Evolutionary conservation across 306 rosid genomes (phyloP).

Genomic region (Bauhinia variegata): DNA sequence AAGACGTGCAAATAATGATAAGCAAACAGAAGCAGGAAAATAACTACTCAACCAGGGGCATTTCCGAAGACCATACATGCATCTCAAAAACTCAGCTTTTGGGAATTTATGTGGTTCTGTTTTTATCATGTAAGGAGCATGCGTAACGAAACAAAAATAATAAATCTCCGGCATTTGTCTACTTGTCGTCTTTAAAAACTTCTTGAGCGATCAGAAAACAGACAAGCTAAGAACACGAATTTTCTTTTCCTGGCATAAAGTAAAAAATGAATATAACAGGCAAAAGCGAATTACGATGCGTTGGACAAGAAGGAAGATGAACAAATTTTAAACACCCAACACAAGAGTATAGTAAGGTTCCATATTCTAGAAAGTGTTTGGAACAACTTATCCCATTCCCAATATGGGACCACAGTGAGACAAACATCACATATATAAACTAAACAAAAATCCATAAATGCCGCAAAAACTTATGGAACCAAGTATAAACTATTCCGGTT

Average conservation of each 20-base stretch:
- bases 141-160: background rate
- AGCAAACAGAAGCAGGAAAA: constrained; percentile 33
- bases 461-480: constrained; percentile 39
- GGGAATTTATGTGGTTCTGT: constrained; percentile 15
- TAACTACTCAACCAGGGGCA: constrained; percentile 31
- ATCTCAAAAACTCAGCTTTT: constrained; percentile 32
- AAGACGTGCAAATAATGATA: constrained; percentile 45
- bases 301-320: background rate
- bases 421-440: constrained; percentile 24
- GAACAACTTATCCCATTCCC: constrained; percentile 24
- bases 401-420: constrained; percentile 30
- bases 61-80: background rate
- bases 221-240: constrained; percentile 29
- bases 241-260: background rate
- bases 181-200: constrained; percentile 1
- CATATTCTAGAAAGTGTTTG: constrained; percentile 27
- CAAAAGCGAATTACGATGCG: constrained; percentile 27
- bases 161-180: background rate
- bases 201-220: constrained; percentile 8
- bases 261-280: background rate
- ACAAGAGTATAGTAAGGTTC: constrained; percentile 1
- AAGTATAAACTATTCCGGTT: constrained; percentile 6
- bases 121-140: constrained; percentile 19
- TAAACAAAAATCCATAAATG: constrained; percentile 45
- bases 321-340: background rate